Evolutionary conservation across 768 basidiomycete species (phyloP), one percentile per base, ranked within the genome.

Genomic region (Collybia nuda): DNA sequence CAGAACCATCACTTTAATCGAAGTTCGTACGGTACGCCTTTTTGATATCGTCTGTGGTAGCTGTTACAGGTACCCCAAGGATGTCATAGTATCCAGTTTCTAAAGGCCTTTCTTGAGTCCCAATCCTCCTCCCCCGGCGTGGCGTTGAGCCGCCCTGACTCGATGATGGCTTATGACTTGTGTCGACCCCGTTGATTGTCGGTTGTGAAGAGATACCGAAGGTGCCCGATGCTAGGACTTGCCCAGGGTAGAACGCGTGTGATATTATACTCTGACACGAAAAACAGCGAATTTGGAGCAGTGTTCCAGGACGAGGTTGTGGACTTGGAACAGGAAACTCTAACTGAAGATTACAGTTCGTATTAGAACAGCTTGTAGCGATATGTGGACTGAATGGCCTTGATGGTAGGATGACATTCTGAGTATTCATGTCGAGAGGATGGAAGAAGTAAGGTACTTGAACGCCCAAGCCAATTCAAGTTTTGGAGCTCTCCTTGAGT

Each of bases 31-130:
- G 83, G 69, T 96, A 95, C 2, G 93, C 88, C 64, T 89, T 93
- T 78, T 95, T 95, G 64, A 96, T 78, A 43, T 95, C 93, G 15
- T 93, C 91, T 3, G 79, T 78, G 14, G 85, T 84, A 6, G 92
- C 92, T 54, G 83, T 79, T 15, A 88, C 76, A 0, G 86, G 67
- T 1, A 95, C 79, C 6, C 88, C 90, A 5, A 95, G 75, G 18
- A 90, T 76, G 62, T 96, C 92, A 60, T 95, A 96, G 68, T 94
- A 95, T n/a, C 79, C 85, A 0, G 88, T 93, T 62, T 96, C 93
- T 32, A 96, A 71, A 5, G 93, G 93, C 48, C 83, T 78, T 54
- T 92, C 90, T 65, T 94, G 90, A 15, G 92, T 90, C 1, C 92
- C 92, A 55, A 93, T 91, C 75, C 89, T 91, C 52, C 92, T 72